Evolutionary conservation across 208 protist genomes (phyloP).

Genomic region (Zelonia costaricensis): DNA sequence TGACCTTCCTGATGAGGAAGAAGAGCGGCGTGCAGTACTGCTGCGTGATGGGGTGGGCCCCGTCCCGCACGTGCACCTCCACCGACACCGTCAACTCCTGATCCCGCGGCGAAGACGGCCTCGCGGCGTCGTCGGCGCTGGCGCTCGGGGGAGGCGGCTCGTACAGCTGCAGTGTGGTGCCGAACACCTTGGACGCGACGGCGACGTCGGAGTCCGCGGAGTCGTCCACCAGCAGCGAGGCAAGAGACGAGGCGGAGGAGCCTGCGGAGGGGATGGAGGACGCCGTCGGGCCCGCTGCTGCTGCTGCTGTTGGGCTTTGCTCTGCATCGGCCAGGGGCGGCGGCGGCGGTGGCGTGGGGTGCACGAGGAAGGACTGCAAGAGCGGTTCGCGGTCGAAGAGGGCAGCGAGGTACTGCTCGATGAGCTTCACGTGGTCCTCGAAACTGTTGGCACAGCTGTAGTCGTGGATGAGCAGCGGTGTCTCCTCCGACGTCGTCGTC

Average conservation of each 20-base stretch:
- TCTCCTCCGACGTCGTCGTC: slow-evolving; percentile 19
- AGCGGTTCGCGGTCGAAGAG: slow-evolving; percentile 42
- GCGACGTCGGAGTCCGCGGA: background rate
- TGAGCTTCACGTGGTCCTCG: slow-evolving; percentile 52
- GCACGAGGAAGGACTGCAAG: slow-evolving; percentile 40
- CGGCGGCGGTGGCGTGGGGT: background rate
- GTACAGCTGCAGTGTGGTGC: slow-evolving; percentile 24
- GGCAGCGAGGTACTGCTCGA: slow-evolving; percentile 52
- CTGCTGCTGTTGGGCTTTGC: too few species aligned
- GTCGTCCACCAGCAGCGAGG: slow-evolving; percentile 10
- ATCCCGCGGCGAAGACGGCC: background rate
- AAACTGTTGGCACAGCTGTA: slow-evolving; percentile 77
- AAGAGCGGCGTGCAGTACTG: slow-evolving; percentile 73
- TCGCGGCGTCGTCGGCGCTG: background rate
- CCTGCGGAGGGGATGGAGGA: too few species aligned
- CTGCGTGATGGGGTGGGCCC: slow-evolving; percentile 47
- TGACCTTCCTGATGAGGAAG: slow-evolving; percentile 54
- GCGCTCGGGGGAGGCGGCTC: background rate
- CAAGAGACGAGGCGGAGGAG: slow-evolving; percentile 18
- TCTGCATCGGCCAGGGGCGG: background rate
- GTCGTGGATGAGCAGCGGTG: slow-evolving; percentile 73
- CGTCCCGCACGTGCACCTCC: slow-evolving; percentile 66
- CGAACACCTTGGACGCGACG: slow-evolving; percentile 13
- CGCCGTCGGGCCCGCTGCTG: slow-evolving; percentile 1
- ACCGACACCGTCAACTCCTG: slow-evolving; percentile 30